Percentiles rank a stretch among this genome's conserved stretches.
Conservation (phyloP, 257 asterid genomes). For the Cynanchum wilfordii region DNA sequence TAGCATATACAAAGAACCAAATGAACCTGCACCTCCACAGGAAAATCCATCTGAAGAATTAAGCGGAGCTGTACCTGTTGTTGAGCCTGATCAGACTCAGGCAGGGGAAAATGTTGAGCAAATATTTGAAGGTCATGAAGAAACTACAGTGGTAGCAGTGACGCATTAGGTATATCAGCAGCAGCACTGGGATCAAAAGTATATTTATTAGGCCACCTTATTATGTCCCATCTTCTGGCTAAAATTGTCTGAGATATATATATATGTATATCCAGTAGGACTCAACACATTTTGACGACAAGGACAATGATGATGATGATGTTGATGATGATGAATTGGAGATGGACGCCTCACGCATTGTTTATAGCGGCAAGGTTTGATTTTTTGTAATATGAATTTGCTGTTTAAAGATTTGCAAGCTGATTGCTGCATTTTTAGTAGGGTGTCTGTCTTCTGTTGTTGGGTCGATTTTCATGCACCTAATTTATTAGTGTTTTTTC, state of each 20-base stretch:
- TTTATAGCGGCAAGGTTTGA: constrained; percentile 27
- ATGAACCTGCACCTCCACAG: constrained; percentile 23
- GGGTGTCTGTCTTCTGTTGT: constrained; percentile 8
- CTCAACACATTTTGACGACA: constrained; percentile 11
- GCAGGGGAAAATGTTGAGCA: constrained; percentile 1
- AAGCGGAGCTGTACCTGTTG: constrained; percentile 11
- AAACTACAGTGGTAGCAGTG: constrained; percentile 9
- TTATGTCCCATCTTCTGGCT: constrained; percentile 19
- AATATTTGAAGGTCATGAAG: constrained; percentile 18
- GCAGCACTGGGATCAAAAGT: constrained; percentile 16
- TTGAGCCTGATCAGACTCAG: constrained; percentile 16
- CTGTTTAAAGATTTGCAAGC: constrained; percentile 20
- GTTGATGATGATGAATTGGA: constrained; percentile 12
- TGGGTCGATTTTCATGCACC: constrained; percentile 7
- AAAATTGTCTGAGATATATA: constrained; percentile 15
- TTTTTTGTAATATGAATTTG: constrained; percentile 17
- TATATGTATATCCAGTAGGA: constrained; percentile 10
- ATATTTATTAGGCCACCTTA: constrained; percentile 24
- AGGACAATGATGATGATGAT: constrained; percentile 12
- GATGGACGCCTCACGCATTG: constrained; percentile 16
- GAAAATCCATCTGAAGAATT: constrained; percentile 22
- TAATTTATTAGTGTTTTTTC: constrained; percentile 10
- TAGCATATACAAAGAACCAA: constrained; percentile 33
- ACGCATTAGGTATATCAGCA: constrained; percentile 22
- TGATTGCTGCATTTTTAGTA: constrained; percentile 14